Evolutionary conservation across 768 basidiomycete genomes (phyloP), one percentile per base, ranked within the genome.

Genomic region (Galerina marginata): DNA sequence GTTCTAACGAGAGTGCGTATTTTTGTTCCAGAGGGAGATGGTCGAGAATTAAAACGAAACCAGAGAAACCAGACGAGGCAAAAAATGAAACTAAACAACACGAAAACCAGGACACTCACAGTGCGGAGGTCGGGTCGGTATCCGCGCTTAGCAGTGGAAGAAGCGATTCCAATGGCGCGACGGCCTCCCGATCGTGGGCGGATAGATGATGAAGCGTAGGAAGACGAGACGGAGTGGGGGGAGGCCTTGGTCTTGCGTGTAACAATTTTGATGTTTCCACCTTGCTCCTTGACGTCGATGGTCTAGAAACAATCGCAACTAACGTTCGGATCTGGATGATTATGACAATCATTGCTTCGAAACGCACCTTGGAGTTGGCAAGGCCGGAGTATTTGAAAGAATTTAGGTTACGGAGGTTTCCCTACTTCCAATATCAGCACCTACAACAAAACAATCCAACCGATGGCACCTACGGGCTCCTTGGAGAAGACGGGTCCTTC

Each of bases 311-410:
- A 14, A 37, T 95, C 65, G 23, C 44, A 56, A 47, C 46, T 11
- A 37, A 63, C 37, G n/a, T 29, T 23, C 2, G 29, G 29, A 33
- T 33, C 29, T 33, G 46, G 58, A 58, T 55, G 15, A 40, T 33
- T 38, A 25, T 42, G 52, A 46, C 46, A 15, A 36, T 54, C 42
- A 26, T 59, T 9, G 39, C 37, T 10, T 14, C 16, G 15, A 23
- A 48, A 61, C 75, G 61, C 58, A 90, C 91, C 87, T 91, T 95
- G 70, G 81, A 64, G 83, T 96, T 95, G 70, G 90, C 87, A 60
- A 96, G 80, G 59, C 94, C 93, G 60, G 94, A 96, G 83, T 84
- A 95, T 74, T 96, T 96, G 84, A 85, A 83, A n/a, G 94, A 95
- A 82, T 95, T 91, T 66, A 93, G 69, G 81, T 92, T 95, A 60